Base-by-base conservation (phyloP, 371 early-diverging fungal genomes). In the Mortierella sp. region DNA sequence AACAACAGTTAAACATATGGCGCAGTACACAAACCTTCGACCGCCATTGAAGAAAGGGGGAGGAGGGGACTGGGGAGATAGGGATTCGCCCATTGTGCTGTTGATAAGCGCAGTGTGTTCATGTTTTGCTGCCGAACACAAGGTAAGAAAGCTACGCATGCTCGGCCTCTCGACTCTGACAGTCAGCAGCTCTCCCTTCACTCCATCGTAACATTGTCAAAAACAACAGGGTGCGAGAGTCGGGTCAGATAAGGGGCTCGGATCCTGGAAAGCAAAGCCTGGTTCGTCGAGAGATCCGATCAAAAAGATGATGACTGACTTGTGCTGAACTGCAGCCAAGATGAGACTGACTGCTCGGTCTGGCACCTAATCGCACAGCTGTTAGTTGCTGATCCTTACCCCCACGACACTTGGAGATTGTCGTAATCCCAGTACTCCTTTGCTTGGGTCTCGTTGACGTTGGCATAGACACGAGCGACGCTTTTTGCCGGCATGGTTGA, bases 381-480 rank as follows among this genome's bases (percentile, higher is more conserved):
- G 31, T 41, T 28, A 44, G 16, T 7, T 19, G 21, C 39, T 39
- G 44, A 29, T 39, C 4, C 41, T 67, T 80, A 80, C 80, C 80
- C 80, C 80, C 80, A 80, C 53, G 73, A 76, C 60, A 80, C 80
- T 51, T 80, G 80, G 45, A 94, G 74, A 81, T 93, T 94, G 78
- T 96, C 98, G 74, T 97, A 98, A 86, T 98, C 97, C 96, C 96
- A 99, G 84, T 99, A 98, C 25, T 89, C 88, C 57, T 83, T 80
- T 2, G 95, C 93, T 86, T 89, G 87, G 34, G 90, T 87, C 67
- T 82, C 69, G 81, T 96, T 97, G 29, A 90, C 96, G 81, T 95
- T 91, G 28, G 96, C 91, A 81, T 99, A 98, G 55, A 89, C 90
- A 67, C 93, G 86, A 55, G 95, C 90, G 71, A 90, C 79, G 76